These are phyloP conservation scores for Fusarium aywerte DNA, from an alignment of 2,329 filamentous ascomycete genomes.

Conservation along the genomic window DNA sequence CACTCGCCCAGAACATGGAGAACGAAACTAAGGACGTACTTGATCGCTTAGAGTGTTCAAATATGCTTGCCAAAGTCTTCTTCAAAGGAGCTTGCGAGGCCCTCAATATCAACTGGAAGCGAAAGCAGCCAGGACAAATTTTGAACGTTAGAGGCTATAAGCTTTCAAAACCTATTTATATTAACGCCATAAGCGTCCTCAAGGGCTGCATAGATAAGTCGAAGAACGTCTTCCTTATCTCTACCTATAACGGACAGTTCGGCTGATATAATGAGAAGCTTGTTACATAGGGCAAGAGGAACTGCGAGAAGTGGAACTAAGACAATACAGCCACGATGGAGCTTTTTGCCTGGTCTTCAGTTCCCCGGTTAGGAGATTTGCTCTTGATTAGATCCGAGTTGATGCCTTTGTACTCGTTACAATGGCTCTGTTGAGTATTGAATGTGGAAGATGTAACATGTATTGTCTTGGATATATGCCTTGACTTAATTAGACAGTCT, in stretches of 20 bases:
- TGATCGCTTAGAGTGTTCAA: constrained; percentile 1
- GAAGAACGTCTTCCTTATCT: background rate
- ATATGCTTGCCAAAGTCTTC: background rate
- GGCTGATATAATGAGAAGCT: constrained; percentile 37
- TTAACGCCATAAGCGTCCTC: constrained; percentile 16
- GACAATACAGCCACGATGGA: constrained; percentile 30
- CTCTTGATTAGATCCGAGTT: background rate
- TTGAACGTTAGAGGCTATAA: constrained; percentile 30
- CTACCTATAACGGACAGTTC: constrained; percentile 32
- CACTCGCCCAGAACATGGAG: constrained; percentile 37
- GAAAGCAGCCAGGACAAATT: background rate
- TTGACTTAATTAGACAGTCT: too few relatives aligned
- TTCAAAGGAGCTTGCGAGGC: background rate
- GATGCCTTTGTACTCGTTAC: background rate
- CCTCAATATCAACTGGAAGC: constrained; percentile 5
- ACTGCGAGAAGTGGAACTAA: constrained; percentile 16
- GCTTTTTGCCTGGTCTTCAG: constrained; percentile 17
- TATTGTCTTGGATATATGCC: background rate
- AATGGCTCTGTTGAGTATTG: background rate
- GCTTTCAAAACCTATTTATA: background rate
- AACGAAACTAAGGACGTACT: constrained; percentile 59
- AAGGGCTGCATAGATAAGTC: background rate
- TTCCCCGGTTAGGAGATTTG: constrained; percentile 9
- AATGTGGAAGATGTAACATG: background rate
- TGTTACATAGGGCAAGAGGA: background rate